Conservation (phyloP, 2,329 filamentous ascomycete species). For the Corinectria fuckeliana region DNA sequence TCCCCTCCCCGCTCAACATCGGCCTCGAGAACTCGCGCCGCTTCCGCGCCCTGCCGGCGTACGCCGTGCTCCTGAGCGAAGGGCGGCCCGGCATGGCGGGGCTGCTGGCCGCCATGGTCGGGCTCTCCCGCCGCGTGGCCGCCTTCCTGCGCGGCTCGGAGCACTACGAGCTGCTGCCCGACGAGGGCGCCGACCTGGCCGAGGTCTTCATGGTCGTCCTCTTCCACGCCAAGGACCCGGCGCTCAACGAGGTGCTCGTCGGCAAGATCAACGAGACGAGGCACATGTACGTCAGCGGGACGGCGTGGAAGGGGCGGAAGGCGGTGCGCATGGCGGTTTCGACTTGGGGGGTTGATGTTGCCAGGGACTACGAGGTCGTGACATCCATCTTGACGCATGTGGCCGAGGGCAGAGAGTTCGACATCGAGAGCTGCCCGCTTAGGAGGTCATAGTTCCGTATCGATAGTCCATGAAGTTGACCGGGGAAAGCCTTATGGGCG, state of each 20-base stretch:
- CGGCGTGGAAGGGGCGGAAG: constrained; percentile 73
- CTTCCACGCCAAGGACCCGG: constrained; percentile 72
- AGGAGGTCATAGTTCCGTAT: not conserved
- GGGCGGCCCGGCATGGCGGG: constrained; percentile 71
- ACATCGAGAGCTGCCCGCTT: constrained; percentile 25
- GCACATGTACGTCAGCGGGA: constrained; percentile 84
- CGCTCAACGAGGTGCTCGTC: constrained; percentile 71
- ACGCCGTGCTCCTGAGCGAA: constrained; percentile 78
- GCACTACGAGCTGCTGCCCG: constrained; percentile 71
- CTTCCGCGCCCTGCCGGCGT: constrained; percentile 89
- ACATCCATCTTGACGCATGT: constrained; percentile 65
- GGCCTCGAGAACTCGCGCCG: constrained; percentile 91
- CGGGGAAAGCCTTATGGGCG: not conserved
- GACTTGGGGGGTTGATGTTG: constrained; percentile 79
- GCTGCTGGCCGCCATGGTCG: constrained; percentile 76
- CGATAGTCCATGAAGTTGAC: not conserved
- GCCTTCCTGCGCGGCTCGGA: constrained; percentile 65
- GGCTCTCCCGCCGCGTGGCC: constrained; percentile 72
- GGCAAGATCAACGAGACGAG: constrained; percentile 74
- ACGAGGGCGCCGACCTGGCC: constrained; percentile 51
- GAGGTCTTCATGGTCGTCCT: constrained; percentile 71
- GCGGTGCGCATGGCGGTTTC: constrained; percentile 86
- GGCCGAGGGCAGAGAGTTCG: constrained; percentile 42
- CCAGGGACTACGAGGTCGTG: constrained; percentile 71
- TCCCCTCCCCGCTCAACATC: constrained; percentile 85